Base-by-base conservation (phyloP, 441 rosid species). In the Aquilaria agallochum region DNA sequence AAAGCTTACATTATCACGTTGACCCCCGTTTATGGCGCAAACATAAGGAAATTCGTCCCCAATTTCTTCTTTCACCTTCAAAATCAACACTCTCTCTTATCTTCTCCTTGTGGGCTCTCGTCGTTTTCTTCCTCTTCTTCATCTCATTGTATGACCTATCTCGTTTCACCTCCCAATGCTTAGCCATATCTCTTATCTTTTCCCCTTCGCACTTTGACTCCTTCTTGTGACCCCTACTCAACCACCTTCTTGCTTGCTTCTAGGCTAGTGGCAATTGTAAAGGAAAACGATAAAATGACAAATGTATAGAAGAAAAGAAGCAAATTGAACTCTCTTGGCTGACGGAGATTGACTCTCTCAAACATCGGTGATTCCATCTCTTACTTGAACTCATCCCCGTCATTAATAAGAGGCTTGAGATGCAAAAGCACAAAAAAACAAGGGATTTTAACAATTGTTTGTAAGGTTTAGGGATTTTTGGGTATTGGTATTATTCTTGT, bases 81-180 rank as follows among this genome's bases (percentile, higher is more conserved):
- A 54, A 20, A 58, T 68, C 80, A 57, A 34, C 2, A 14, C 15
- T 53, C 20, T 58, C 74, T 76, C 74, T 78, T 78, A 63, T 78
- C 83, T 45, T 68, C 79, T 70, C 77, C 36, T 56, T 64, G 85
- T 57, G 80, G 80, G 27, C 78, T 78, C 50, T 73, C 84, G 36
- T 72, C 86, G 81, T 83, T 51, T 82, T 81, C 63, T 84, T 81
- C 73, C 82, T 77, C 83, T 77, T 81, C 71, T 68, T 78, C 68
- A 47, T 57, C 12, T 59, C 72, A 13, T 65, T 75, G 9, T 70
- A 66, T 0, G 73, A 75, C 14, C 50, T 58, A 71, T 76, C 80
- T 31, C 77, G 64, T 20, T 36, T 32, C 75, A 69, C 76, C 53
- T 11, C 62, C 11, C 69, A 71, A 7, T 63, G 73, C 62, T 45